phyloP scores from a whole-genome alignment of 2,329 filamentous ascomycete genomes.

The Phoma herbarum region DNA sequence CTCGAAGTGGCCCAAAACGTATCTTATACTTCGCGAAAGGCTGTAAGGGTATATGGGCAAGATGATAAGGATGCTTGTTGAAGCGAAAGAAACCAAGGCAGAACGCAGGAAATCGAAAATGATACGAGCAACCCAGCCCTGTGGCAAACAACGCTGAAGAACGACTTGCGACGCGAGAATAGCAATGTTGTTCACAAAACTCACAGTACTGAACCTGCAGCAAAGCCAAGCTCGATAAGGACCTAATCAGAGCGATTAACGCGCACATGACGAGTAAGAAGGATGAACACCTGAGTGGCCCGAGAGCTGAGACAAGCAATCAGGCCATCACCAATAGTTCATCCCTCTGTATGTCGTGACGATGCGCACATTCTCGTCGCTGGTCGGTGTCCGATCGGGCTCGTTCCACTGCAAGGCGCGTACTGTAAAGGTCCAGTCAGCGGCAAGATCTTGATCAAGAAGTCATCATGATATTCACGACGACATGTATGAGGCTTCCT shows the following conservation, averaged over 20 bases:
- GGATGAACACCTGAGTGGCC: neutral
- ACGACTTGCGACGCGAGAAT: conserved; percentile 1
- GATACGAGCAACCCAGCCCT: conserved; percentile 20
- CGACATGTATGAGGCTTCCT: conserved; percentile 15
- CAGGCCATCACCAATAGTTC: neutral
- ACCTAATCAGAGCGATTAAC: neutral
- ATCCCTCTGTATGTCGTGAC: conserved; percentile 7
- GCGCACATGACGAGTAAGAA: neutral
- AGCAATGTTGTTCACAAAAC: neutral
- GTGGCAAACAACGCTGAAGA: conserved; percentile 18
- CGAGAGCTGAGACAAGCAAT: neutral
- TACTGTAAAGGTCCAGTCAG: conserved; percentile 1
- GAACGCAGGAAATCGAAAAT: neutral
- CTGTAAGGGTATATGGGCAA: conserved; percentile 21
- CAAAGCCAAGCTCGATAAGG: neutral
- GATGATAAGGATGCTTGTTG: conserved; percentile 14
- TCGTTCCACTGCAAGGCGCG: conserved; percentile 1
- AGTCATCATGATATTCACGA: conserved; percentile 3
- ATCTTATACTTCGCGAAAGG: conserved; percentile 16
- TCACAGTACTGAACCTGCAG: neutral
- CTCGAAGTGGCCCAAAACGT: neutral
- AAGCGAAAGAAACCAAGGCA: neutral
- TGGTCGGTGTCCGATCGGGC: neutral
- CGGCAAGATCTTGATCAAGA: neutral
- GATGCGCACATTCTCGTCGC: conserved; percentile 1